phyloP scores from a whole-genome alignment of 2,329 filamentous ascomycete genomes.

The Neofusicoccum cordaticola region DNA sequence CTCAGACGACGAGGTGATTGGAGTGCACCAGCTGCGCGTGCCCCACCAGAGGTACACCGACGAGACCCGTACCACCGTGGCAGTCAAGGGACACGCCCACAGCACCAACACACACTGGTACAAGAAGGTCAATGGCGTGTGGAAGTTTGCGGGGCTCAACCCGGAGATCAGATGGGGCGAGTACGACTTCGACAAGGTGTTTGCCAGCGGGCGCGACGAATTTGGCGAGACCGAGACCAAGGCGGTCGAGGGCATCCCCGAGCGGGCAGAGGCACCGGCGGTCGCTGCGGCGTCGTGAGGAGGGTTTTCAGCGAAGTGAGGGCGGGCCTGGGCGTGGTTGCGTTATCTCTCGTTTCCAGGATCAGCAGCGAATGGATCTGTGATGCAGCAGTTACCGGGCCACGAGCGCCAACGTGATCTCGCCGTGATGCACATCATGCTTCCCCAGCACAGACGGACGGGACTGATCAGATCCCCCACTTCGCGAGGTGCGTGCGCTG shows the following conservation, averaged over 20 bases:
- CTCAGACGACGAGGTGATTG: conserved; percentile 47
- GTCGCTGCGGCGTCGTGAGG: conserved; percentile 5
- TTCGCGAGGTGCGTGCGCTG: conserved; percentile 13
- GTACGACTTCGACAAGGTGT: conserved; percentile 56
- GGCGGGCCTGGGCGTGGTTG: not conserved
- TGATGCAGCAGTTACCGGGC: conserved; percentile 11
- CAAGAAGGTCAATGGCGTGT: conserved; percentile 56
- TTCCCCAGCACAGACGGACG: conserved; percentile 11
- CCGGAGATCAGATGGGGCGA: conserved; percentile 56
- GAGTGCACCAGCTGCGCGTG: conserved; percentile 58
- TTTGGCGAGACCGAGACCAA: conserved; percentile 40
- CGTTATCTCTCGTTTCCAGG: conserved; percentile 11
- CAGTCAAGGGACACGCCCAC: conserved; percentile 57
- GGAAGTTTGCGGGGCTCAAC: conserved; percentile 57
- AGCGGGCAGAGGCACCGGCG: not conserved
- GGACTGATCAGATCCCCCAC: conserved; percentile 6
- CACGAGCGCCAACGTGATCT: conserved; percentile 16
- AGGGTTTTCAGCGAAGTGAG: not conserved
- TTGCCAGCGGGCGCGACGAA: conserved; percentile 47
- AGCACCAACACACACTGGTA: conserved; percentile 55
- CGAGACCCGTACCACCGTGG: conserved; percentile 44
- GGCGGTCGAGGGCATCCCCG: conserved; percentile 39
- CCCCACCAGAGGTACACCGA: conserved; percentile 58
- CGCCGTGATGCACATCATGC: conserved; percentile 13
- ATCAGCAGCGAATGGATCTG: conserved; percentile 9